Evolutionary conservation across 164 flowering plant species (phyloP).

Genomic region (Vitis amurensis): DNA sequence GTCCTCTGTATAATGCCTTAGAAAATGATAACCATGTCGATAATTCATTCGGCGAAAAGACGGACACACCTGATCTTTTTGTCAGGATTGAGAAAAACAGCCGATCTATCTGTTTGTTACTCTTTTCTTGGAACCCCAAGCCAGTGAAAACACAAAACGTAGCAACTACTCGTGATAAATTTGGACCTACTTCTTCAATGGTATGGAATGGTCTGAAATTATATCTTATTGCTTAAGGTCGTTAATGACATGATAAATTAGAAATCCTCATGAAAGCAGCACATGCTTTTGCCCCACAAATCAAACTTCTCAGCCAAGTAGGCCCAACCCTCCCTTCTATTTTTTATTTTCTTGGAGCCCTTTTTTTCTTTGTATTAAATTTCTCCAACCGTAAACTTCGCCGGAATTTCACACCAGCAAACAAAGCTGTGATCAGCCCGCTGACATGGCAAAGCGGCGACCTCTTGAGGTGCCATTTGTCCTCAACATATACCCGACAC

Average conservation of each 20-base stretch:
- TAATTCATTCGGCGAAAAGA: too few species aligned
- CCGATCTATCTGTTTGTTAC: too few species aligned
- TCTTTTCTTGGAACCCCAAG: too few species aligned
- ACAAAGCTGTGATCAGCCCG: neutral
- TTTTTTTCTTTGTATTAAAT: neutral
- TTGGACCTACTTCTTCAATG: too few species aligned
- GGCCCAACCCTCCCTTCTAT: slow-evolving; percentile 4
- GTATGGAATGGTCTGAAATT: neutral
- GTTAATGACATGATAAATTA: slow-evolving; percentile 1
- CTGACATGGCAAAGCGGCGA: slow-evolving; percentile 9
- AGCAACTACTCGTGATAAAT: too few species aligned
- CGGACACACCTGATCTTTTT: too few species aligned
- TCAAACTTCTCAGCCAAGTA: slow-evolving; percentile 20
- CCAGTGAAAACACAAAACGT: too few species aligned
- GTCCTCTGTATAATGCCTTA: too few species aligned
- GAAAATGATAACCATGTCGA: too few species aligned
- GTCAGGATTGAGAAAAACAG: too few species aligned
- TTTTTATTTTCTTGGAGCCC: neutral
- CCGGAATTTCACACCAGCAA: slow-evolving; percentile 14
- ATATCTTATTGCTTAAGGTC: neutral
- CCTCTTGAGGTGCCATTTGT: slow-evolving; percentile 4
- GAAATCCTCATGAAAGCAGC: slow-evolving; percentile 14
- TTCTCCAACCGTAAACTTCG: slow-evolving; percentile 27
- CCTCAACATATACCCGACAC: neutral
- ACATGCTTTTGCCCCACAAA: slow-evolving; percentile 25